Base-by-base conservation (phyloP, 345 rosid genomes). In the Lumnitzera littorea region DNA sequence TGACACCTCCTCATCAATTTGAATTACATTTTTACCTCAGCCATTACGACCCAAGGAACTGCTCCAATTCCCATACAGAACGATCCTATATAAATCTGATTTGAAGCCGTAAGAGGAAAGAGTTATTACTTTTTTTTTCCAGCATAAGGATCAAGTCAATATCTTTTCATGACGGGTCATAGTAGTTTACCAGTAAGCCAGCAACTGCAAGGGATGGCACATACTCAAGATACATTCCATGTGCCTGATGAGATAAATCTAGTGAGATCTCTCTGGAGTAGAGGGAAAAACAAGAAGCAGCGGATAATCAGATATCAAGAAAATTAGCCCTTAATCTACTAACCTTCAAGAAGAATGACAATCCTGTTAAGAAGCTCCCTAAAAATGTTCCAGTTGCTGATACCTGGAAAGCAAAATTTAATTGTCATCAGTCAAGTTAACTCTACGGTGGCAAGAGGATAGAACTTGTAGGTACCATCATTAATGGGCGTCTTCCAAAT, bases 41-140 rank as follows among this genome's bases (percentile, higher is more conserved):
- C 89, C 96, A 89, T 87, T 62, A 92, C 80, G 74, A 89, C 75
- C 96, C 96, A 92, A 29, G 96, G 98, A 76, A 85, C 94, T 48
- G 96, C 91, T 73, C 96, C 96, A 86, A 85, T 73, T 64, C 98
- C 96, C 36, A 92, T 81, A 13, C 96, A 89, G 73, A 85, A 92
- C 8, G 80, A 68, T 36, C 91, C 76, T 57, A 85, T 57, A 24
- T 72, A 92, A 6, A 84, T 70, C 98, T 91, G 79, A 43, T 61
- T 41, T 11, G 48, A n/a, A 36, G 14, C 24, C 15, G 46, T 20
- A 13, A 24, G 11, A 15, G 48, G 27, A 10, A 60, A 23, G 48
- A 29, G 53, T 29, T 13, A 24, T 12, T 16, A 16, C 0, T 15
- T 23, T 51, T 2, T 14, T 8, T 2, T 29, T 20, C 20, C 43